Evolutionary conservation across 176 grass and related monocot species (phyloP).

Genomic region (Triticum turgidum): DNA sequence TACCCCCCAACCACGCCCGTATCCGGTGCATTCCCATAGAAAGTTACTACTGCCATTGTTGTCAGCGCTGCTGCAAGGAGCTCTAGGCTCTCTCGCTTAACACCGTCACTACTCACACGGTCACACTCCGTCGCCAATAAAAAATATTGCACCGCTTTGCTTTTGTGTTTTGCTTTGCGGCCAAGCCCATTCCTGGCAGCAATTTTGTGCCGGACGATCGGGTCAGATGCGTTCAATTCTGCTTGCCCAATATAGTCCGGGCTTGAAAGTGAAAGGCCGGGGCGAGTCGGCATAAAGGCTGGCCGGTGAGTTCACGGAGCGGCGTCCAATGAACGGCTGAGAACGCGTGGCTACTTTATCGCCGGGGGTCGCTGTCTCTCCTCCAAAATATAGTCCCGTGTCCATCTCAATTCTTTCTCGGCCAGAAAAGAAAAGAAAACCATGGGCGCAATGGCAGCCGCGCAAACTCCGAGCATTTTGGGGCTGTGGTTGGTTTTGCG

Average conservation of each 20-base stretch:
- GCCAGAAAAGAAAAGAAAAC: neutral
- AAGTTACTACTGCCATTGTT: neutral
- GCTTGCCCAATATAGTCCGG: neutral
- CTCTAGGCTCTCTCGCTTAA: neutral
- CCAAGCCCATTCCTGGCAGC: neutral
- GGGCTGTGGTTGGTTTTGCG: conserved; percentile 8
- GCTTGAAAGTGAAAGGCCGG: neutral
- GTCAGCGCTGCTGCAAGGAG: neutral
- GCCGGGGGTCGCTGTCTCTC: neutral
- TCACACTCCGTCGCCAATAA: conserved; percentile 19
- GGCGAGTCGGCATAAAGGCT: neutral
- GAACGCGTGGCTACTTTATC: neutral
- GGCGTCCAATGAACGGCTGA: neutral
- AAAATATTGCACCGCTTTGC: neutral
- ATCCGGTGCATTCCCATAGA: conserved; percentile 17
- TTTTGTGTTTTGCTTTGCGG: neutral
- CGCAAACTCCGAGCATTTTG: neutral
- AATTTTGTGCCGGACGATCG: neutral
- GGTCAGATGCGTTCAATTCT: neutral
- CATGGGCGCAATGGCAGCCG: conserved; percentile 11
- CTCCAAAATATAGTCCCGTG: neutral
- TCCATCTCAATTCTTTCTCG: neutral
- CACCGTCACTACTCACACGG: neutral
- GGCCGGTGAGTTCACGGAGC: conserved; percentile 22
- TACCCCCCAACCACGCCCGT: conserved; percentile 21